Conservation (phyloP, 73 alveolate genomes). For the Paramecium sonneborni region DNA sequence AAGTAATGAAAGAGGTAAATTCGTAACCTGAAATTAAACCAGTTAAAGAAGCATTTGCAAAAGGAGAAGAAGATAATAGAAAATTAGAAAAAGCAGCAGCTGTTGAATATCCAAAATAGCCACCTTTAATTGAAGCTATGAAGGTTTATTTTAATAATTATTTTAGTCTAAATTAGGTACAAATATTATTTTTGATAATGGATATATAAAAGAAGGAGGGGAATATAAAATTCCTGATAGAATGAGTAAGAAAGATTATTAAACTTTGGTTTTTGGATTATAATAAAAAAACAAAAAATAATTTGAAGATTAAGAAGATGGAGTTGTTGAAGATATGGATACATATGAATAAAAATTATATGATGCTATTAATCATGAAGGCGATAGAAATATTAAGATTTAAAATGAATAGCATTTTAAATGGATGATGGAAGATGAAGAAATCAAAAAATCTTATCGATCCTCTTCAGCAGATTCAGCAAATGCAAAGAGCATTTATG, state of each 20-base stretch:
- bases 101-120: conserved; percentile 55
- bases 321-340: background rate
- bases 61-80: conserved; percentile 45
- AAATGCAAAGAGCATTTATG: background rate
- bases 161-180: conserved; percentile 29
- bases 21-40: conserved; percentile 44
- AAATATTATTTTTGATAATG: conserved; percentile 41
- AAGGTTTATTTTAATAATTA: background rate
- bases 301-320: conserved; percentile 3
- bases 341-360: background rate
- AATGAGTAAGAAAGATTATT: conserved; percentile 22
- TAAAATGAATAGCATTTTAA: background rate
- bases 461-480: conserved; percentile 25
- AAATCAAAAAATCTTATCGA: background rate
- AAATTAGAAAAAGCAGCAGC: conserved; percentile 34
- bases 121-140: conserved; percentile 54
- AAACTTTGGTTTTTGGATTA: conserved; percentile 9
- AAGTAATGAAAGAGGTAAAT: conserved; percentile 1
- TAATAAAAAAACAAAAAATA: background rate
- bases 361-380: background rate
- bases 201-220: conserved; percentile 39
- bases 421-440: conserved; percentile 53
- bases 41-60: background rate
- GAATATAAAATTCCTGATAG: conserved; percentile 4
- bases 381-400: background rate